Base-by-base conservation (phyloP, 2,329 filamentous ascomycete species). In the Zasmidium cellare region DNA sequence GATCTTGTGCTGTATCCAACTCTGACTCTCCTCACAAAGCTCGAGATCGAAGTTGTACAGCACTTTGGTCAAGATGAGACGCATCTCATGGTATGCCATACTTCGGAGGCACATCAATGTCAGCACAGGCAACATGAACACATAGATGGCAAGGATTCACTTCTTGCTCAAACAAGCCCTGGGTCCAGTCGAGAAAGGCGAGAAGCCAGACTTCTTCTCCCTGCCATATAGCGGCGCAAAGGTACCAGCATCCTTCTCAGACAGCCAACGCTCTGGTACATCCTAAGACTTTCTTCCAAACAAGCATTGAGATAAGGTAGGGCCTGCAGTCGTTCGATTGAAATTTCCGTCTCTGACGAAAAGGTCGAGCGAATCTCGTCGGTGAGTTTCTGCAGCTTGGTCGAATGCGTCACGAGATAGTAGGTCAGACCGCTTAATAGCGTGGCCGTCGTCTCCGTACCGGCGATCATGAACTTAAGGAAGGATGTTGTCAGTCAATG, bases 371-470 rank as follows among this genome's bases (percentile, higher is more conserved):
- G 71, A 1, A 91, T 72, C 69, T 92, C 88, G 1, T 73, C 63
- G 59, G 81, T 79, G 50, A 90, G 75, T 24, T 78, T 79, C 1
- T 71, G 67, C 52, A 88, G 80, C 16, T 79, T 79, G 0, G 61
- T 31, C 0, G 85, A 85, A 64, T 85, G 84, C 66, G 84, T 85
- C 25, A 92, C 78, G 3, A 92, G 75, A 71, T 85, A 86, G 74
- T 91, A 92, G 62, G 92, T 89, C 0, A 91, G 82, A 2, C 86
- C 81, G 1, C 82, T 82, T 0, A 92, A 79, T 1, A 83, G 83
- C 66, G 92, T 92, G 46, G 87, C 89, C 0, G 89, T 92, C 0
- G 89, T 92, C 72, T 93, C 90, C 2, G 84, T 87, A 2, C 90
- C 90, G 0, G 89, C 90, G 62, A 88, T 80, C 61, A 79, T 76